Evolutionary conservation across 495 filamentous ascomycete species (phyloP).

Genomic region (Thozetella sp.): DNA sequence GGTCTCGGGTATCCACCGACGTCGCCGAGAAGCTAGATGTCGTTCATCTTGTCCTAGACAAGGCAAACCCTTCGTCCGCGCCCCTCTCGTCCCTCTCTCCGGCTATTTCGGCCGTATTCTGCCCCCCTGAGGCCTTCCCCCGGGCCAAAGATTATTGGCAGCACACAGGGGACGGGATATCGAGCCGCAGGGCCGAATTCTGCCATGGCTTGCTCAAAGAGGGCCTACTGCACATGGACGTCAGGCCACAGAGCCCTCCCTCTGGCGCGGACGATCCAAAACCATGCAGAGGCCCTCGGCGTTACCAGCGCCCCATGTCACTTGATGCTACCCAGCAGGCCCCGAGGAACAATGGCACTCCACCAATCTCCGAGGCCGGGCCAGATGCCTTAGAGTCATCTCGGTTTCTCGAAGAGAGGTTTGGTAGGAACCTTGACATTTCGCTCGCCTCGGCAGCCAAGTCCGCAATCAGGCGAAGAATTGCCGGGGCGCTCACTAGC

Average conservation of each 20-base stretch:
- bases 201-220: slow-evolving; percentile 75
- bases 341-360: slow-evolving; percentile 9
- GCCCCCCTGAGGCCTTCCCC: slow-evolving; percentile 61
- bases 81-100: slow-evolving; percentile 37
- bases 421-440: slow-evolving; percentile 85
- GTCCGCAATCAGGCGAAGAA: slow-evolving; percentile 80
- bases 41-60: slow-evolving; percentile 64
- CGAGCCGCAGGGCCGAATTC: slow-evolving; percentile 88
- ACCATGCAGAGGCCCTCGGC: slow-evolving; percentile 64
- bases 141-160: slow-evolving; percentile 94
- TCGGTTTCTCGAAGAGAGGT: slow-evolving; percentile 91
- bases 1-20: slow-evolving; percentile 50
- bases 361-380: slow-evolving; percentile 4
- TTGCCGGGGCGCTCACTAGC: slow-evolving; percentile 81
- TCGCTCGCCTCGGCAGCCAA: slow-evolving; percentile 80
- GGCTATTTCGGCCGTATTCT: slow-evolving; percentile 71
- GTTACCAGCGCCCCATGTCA: slow-evolving; percentile 68
- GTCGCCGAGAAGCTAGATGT: slow-evolving; percentile 56
- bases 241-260: slow-evolving; percentile 13
- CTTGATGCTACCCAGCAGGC: slow-evolving; percentile 32
- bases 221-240: slow-evolving; percentile 63
- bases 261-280: slow-evolving; percentile 31
- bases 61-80: slow-evolving; percentile 50
- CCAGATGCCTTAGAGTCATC: slow-evolving; percentile 61
- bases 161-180: slow-evolving; percentile 92